Evolutionary conservation across 306 rosid genomes (phyloP), one percentile per base, ranked within the genome.

Genomic region (Rosa chinensis): DNA sequence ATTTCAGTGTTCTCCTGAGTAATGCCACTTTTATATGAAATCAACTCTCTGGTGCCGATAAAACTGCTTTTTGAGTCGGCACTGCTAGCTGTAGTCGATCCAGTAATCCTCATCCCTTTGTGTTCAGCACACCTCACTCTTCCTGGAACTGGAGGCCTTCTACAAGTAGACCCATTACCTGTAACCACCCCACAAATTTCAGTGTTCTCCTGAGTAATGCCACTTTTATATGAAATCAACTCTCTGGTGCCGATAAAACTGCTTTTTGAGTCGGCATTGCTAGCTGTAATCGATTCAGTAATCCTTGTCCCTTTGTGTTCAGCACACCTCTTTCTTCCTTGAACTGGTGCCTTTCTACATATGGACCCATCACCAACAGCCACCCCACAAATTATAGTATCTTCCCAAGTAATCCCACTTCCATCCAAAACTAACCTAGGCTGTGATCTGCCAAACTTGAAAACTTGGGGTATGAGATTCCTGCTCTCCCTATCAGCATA

Each of bases 111-210:
- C 96, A 86, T 87, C 73, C 97, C 97, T 85, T 84, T 88, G 87
- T 92, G 98, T 72, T 85, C 87, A 53, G 79, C 80, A 82, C 98
- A 94, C 86, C 97, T 88, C 84, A 82, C 55, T 84, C 91, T 88
- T 85, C 95, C 89, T 72, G 80, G 86, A 61, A 66, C 90, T n/a
- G 98, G 97, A 45, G 87, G 81, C 37, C 48, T 88, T 77, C 61
- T 83, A 84, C 98, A 94, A 48, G 87, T 32, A 10, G 83, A 81
- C n/a, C 89, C 97, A 74, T 88, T 80, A 68, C 74, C 84, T 67
- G 84, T 66, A 53, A 73, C 72, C 77, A 89, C 88, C 49, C 94
- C 97, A 83, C 98, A 94, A 45, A 82, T 76, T 50, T 71, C 70
- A 52, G 59, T 74, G 77, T 79, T 81, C 68, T 86, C 84, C 72